phyloP scores from a whole-genome alignment of 257 asterid genomes.

The Verbascum thapsus region DNA sequence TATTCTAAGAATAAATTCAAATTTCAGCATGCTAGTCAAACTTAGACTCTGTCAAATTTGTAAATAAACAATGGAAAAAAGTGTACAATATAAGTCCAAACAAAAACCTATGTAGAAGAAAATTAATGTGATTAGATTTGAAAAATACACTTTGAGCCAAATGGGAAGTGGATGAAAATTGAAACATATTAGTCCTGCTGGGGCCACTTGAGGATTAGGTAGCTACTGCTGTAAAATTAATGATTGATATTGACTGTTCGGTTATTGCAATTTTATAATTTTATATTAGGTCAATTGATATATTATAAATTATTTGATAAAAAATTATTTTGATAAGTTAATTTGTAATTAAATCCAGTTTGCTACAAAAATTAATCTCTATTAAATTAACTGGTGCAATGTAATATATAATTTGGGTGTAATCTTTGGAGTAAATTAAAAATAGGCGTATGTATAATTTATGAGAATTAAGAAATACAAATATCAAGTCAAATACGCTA shows the following conservation, averaged over 20 bases:
- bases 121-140: background rate
- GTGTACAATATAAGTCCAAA: conserved; percentile 20
- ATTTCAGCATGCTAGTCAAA: background rate
- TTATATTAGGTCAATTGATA: no score
- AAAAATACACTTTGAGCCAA: conserved; percentile 26
- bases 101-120: conserved; percentile 11
- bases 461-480: background rate
- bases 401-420: no score
- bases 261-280: background rate
- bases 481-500: background rate
- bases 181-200: background rate
- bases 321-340: no score
- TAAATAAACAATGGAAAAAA: background rate
- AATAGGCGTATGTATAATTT: background rate
- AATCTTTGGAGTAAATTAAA: no score
- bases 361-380: no score
- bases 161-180: conserved; percentile 25
- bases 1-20: background rate
- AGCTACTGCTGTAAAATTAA: background rate
- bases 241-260: conserved; percentile 23
- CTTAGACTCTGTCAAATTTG: background rate
- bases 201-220: conserved; percentile 27
- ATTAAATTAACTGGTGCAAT: background rate
- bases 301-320: no score
- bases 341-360: no score